These are phyloP conservation scores for Torulaspora globosa DNA, from an alignment of 1,139 yeast species.

Conservation along the genomic window DNA sequence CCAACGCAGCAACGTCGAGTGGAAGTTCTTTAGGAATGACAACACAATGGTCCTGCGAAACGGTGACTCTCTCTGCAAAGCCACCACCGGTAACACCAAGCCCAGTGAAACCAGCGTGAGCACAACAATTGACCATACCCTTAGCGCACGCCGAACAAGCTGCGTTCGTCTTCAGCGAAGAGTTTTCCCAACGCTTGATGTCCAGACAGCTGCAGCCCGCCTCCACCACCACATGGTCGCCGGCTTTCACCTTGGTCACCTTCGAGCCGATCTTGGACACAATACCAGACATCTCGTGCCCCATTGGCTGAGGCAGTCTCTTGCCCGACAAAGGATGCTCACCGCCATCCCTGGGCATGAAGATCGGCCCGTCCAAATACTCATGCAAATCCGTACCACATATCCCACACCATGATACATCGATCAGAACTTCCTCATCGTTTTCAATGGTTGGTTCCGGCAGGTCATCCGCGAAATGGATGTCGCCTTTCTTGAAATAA, in stretches of 20 bases:
- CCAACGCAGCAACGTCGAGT: conserved; percentile 47
- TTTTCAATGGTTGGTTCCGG: conserved; percentile 39
- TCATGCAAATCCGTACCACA: conserved; percentile 54
- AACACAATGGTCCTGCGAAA: conserved; percentile 41
- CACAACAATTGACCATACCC: conserved; percentile 49
- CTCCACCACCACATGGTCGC: conserved; percentile 47
- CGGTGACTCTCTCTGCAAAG: conserved; percentile 43
- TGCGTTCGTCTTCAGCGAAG: conserved; percentile 19
- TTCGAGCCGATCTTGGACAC: conserved; percentile 39
- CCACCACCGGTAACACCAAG: conserved; percentile 48
- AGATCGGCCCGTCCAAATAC: conserved; percentile 46
- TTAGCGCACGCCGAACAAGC: conserved; percentile 43
- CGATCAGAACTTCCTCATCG: conserved; percentile 44
- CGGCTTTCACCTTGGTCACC: conserved; percentile 38
- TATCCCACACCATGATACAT: conserved; percentile 48
- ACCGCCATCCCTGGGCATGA: conserved; percentile 38
- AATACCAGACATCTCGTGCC: conserved; percentile 53
- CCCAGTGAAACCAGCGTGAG: conserved; percentile 43
- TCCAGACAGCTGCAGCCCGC: conserved; percentile 52
- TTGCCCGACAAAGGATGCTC: conserved; percentile 38
- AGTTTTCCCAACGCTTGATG: conserved; percentile 31
- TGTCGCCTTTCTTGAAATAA: conserved; percentile 42
- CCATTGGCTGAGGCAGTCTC: conserved; percentile 43
- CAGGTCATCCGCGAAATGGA: conserved; percentile 39
- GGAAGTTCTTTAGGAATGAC: conserved; percentile 46